These are phyloP conservation scores for Zizania latifolia DNA, from an alignment of 176 grass and related monocot species.

Conservation along the genomic window DNA sequence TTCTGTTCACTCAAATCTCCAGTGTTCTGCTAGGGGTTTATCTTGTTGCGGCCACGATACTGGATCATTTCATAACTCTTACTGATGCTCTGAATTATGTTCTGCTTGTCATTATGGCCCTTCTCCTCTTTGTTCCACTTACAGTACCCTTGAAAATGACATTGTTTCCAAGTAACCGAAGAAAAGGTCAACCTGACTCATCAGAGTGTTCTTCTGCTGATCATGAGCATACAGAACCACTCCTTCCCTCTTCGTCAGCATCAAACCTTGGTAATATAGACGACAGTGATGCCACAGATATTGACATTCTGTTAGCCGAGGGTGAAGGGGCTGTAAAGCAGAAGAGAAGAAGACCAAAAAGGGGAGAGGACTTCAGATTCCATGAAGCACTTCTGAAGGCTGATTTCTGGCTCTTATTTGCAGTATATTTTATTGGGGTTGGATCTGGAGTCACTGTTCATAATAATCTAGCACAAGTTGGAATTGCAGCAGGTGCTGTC, in stretches of 20 bases:
- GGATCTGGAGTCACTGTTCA: slow-evolving; percentile 85
- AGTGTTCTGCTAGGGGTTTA: slow-evolving; percentile 72
- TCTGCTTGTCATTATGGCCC: slow-evolving; percentile 56
- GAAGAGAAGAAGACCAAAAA: slow-evolving; percentile 70
- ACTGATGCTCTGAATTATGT: slow-evolving; percentile 43
- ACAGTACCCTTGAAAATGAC: slow-evolving; percentile 97
- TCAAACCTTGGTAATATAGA: slow-evolving; percentile 46
- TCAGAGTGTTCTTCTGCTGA: not conserved
- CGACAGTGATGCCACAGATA: slow-evolving; percentile 53
- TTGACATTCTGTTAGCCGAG: slow-evolving; percentile 76
- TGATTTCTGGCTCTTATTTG: slow-evolving; percentile 92
- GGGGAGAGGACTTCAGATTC: slow-evolving; percentile 90
- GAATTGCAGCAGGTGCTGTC: slow-evolving; percentile 63
- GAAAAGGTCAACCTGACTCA: slow-evolving; percentile 25
- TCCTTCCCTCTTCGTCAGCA: slow-evolving; percentile 52
- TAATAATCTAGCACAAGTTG: slow-evolving; percentile 94
- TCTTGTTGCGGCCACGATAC: slow-evolving; percentile 51
- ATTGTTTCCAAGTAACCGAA: slow-evolving; percentile 44
- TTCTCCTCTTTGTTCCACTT: slow-evolving; percentile 68
- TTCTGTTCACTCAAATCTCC: slow-evolving; percentile 63
- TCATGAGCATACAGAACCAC: slow-evolving; percentile 39
- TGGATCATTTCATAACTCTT: slow-evolving; percentile 47
- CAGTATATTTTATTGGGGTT: slow-evolving; percentile 71
- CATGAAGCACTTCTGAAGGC: slow-evolving; percentile 82
- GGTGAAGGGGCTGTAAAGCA: slow-evolving; percentile 79